phyloP scores from a whole-genome alignment of 805 yeast genomes.

The Lachancea nothofagi region DNA sequence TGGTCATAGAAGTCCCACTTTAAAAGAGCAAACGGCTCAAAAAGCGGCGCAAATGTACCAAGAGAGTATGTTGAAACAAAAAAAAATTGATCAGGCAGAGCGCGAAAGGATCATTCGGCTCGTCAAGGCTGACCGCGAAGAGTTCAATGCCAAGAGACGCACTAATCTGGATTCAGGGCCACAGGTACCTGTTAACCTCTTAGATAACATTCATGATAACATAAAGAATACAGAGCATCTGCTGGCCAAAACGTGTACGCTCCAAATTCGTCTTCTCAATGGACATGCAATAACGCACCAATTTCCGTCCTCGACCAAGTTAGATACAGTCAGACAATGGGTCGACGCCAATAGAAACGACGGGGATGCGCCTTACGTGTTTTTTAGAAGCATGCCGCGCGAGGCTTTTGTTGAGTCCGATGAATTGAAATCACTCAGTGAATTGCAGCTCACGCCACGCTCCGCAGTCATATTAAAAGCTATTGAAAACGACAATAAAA shows the following conservation, averaged over 20 bases:
- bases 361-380: constrained; percentile 39
- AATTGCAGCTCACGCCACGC: constrained; percentile 60
- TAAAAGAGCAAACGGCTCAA: constrained; percentile 41
- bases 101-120: constrained; percentile 49
- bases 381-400: constrained; percentile 53
- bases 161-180: constrained; percentile 13
- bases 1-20: constrained; percentile 13
- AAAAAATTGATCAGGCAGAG: constrained; percentile 41
- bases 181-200: not conserved
- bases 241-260: constrained; percentile 33
- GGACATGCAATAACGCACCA: constrained; percentile 52
- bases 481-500: constrained; percentile 25
- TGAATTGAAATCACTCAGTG: constrained; percentile 49
- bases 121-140: constrained; percentile 48
- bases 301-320: constrained; percentile 42
- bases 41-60: constrained; percentile 36
- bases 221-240: constrained; percentile 21
- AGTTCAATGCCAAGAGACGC: constrained; percentile 32
- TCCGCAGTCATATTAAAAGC: constrained; percentile 75
- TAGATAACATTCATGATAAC: constrained; percentile 22
- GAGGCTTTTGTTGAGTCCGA: constrained; percentile 57
- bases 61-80: constrained; percentile 33
- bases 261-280: constrained; percentile 62
- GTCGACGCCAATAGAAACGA: constrained; percentile 48
- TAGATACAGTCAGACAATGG: constrained; percentile 58